These are phyloP conservation scores for Agastache rugosa DNA, from an alignment of 257 asterid genomes.

Conservation along the genomic window DNA sequence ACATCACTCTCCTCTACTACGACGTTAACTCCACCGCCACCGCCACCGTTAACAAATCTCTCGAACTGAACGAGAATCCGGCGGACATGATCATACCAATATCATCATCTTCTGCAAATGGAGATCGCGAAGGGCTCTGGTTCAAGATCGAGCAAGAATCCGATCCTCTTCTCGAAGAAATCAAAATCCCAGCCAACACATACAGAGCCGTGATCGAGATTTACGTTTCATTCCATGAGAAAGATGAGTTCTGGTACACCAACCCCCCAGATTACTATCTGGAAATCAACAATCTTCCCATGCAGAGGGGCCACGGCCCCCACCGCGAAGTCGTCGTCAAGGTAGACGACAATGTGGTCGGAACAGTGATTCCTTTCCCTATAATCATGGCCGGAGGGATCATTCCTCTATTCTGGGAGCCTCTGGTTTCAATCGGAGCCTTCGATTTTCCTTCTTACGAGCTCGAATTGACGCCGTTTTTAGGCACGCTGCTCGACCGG, in stretches of 20 bases:
- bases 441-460: conserved; percentile 84
- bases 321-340: conserved; percentile 67
- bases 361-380: conserved; percentile 80
- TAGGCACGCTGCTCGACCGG: conserved; percentile 61
- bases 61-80: conserved; percentile 55
- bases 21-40: conserved; percentile 21
- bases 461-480: conserved; percentile 67
- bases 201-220: conserved; percentile 83
- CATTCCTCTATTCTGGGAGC: conserved; percentile 88
- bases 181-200: conserved; percentile 66
- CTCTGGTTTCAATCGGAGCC: conserved; percentile 80
- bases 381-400: conserved; percentile 77
- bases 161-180: conserved; percentile 40
- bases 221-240: conserved; percentile 67
- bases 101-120: conserved; percentile 59
- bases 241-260: conserved; percentile 89
- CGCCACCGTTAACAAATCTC: conserved; percentile 11
- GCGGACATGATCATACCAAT: conserved; percentile 76
- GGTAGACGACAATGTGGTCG: conserved; percentile 64
- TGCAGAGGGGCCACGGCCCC: conserved; percentile 69
- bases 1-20: conserved; percentile 65
- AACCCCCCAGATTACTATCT: conserved; percentile 83
- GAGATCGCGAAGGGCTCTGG: conserved; percentile 65
- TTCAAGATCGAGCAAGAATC: conserved; percentile 59
- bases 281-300: conserved; percentile 44